phyloP scores from a whole-genome alignment of 345 rosid species.

The Cardamine occulta region DNA sequence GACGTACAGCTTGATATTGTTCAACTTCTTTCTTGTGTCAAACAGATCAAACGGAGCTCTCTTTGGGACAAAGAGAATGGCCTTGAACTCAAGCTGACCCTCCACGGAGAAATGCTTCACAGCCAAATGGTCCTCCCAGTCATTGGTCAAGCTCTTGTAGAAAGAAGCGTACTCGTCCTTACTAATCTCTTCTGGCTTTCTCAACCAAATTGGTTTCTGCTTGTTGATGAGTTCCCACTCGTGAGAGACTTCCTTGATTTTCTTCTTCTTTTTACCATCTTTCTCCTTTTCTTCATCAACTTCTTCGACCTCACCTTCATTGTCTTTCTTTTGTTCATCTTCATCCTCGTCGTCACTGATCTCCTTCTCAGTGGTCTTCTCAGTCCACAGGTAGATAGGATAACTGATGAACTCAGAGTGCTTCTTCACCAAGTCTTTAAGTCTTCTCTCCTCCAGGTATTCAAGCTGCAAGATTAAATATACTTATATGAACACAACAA shows the following conservation, averaged over 20 bases:
- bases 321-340: slow-evolving; percentile 64
- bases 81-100: slow-evolving; percentile 94
- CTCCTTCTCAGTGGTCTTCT: slow-evolving; percentile 90
- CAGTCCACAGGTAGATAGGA: slow-evolving; percentile 83
- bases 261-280: slow-evolving; percentile 78
- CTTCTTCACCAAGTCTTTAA: slow-evolving; percentile 91
- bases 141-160: slow-evolving; percentile 86
- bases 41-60: slow-evolving; percentile 92
- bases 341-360: slow-evolving; percentile 88
- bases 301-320: slow-evolving; percentile 77
- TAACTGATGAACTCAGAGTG: slow-evolving; percentile 95
- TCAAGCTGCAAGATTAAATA: slow-evolving; percentile 54
- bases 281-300: slow-evolving; percentile 81
- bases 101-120: slow-evolving; percentile 93
- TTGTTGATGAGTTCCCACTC: slow-evolving; percentile 90
- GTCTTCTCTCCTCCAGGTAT: slow-evolving; percentile 84
- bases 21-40: slow-evolving; percentile 78
- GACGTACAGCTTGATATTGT: slow-evolving; percentile 88
- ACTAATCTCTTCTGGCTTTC: slow-evolving; percentile 87
- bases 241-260: slow-evolving; percentile 84
- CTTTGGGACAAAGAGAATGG: slow-evolving; percentile 75
- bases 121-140: slow-evolving; percentile 88
- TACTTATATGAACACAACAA: background rate
- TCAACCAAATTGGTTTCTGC: slow-evolving; percentile 91
- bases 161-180: slow-evolving; percentile 87